phyloP scores from a whole-genome alignment of 2,329 filamentous ascomycete species.

The Calycina marina region DNA sequence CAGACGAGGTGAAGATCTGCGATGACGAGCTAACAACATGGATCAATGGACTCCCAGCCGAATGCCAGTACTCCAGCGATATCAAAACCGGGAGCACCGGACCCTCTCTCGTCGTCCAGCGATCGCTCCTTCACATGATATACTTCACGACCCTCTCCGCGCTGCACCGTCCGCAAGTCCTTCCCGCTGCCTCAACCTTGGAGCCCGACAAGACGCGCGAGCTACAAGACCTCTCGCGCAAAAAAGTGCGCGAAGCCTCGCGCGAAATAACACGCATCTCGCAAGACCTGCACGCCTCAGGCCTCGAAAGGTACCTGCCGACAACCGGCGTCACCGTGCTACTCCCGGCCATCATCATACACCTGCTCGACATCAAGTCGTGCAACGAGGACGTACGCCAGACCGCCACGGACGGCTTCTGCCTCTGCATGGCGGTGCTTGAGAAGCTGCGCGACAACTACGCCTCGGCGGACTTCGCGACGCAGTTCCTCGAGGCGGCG shows the following conservation, averaged over 20 bases:
- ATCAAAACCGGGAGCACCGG: slow-evolving; percentile 43
- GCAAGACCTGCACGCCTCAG: slow-evolving; percentile 55
- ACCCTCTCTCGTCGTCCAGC: slow-evolving; percentile 50
- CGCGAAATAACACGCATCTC: slow-evolving; percentile 76
- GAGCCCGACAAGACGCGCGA: slow-evolving; percentile 43
- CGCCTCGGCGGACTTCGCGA: slow-evolving; percentile 89
- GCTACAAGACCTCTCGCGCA: slow-evolving; percentile 67
- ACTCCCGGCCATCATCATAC: slow-evolving; percentile 84
- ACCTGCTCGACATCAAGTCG: slow-evolving; percentile 83
- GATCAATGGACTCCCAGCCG: slow-evolving; percentile 55
- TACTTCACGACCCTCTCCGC: slow-evolving; percentile 87
- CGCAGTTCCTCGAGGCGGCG: slow-evolving; percentile 82
- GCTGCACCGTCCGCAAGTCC: slow-evolving; percentile 78
- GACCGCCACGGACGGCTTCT: slow-evolving; percentile 65
- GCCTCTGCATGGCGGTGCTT: slow-evolving; percentile 85
- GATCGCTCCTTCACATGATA: slow-evolving; percentile 82
- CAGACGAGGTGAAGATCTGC: slow-evolving; percentile 63
- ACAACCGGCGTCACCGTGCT: slow-evolving; percentile 86
- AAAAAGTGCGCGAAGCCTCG: slow-evolving; percentile 71
- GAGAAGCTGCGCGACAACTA: slow-evolving; percentile 79
- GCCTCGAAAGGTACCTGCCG: slow-evolving; percentile 66
- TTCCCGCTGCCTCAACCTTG: slow-evolving; percentile 51
- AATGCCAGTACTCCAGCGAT: slow-evolving; percentile 51
- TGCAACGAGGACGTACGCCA: slow-evolving; percentile 57
- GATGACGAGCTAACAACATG: slow-evolving; percentile 69